Evolutionary conservation across 1,139 yeast species (phyloP).

Genomic region (Saccharomycopsis hybrid): DNA sequence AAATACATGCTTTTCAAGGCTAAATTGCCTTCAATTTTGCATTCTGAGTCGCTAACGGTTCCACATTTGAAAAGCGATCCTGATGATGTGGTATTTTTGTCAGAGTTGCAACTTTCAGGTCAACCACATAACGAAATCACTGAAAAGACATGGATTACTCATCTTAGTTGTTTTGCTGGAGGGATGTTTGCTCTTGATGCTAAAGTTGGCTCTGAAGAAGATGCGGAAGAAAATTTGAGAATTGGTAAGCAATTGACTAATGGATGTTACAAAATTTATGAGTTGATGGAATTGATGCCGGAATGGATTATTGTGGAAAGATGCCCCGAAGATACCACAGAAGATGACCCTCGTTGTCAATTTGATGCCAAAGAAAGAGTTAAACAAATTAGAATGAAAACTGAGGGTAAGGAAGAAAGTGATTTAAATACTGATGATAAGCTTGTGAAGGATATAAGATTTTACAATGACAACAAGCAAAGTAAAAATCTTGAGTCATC

Average conservation of each 20-base stretch:
- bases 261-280: constrained; percentile 62
- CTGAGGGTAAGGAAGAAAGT: background rate
- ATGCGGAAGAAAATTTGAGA: constrained; percentile 41
- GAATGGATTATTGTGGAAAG: constrained; percentile 34
- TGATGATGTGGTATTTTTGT: constrained; percentile 26
- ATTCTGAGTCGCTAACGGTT: constrained; percentile 20
- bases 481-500: no score
- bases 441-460: background rate
- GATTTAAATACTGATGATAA: constrained; percentile 7
- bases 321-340: constrained; percentile 27
- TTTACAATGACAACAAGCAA: no score
- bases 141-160: constrained; percentile 37
- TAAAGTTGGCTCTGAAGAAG: constrained; percentile 34
- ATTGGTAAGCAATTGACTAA: constrained; percentile 57
- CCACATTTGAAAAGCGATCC: constrained; percentile 21
- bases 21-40: constrained; percentile 29
- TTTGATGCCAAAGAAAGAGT: constrained; percentile 26
- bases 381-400: constrained; percentile 21
- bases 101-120: constrained; percentile 7
- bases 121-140: background rate
- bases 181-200: constrained; percentile 70
- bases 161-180: constrained; percentile 67
- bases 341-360: constrained; percentile 26
- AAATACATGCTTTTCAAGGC: constrained; percentile 40
- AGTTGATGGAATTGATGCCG: constrained; percentile 40